Evolutionary conservation across 257 asterid genomes (phyloP).

Genomic region (Eustoma russellianum): DNA sequence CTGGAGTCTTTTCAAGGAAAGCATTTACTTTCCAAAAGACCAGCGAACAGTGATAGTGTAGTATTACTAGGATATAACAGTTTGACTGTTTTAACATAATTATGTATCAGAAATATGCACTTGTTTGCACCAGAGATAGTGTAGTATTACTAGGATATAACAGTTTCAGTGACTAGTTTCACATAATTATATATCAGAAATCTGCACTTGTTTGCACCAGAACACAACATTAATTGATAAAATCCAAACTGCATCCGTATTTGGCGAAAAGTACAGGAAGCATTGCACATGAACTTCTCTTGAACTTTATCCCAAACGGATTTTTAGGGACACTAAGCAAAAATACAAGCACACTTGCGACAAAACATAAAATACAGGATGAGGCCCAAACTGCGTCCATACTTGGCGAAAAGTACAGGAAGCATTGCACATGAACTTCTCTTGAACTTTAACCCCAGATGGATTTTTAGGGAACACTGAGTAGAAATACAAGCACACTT

Average conservation of each 20-base stretch:
- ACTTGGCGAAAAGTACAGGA: constrained; percentile 16
- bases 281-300: constrained; percentile 38
- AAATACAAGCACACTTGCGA: no score
- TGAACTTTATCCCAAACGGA: constrained; percentile 15
- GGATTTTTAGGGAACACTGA: not conserved
- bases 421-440: constrained; percentile 35
- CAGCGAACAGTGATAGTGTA: no score
- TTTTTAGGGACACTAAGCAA: not conserved
- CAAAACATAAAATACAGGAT: no score
- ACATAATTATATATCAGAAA: not conserved
- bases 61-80: not conserved
- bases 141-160: not conserved
- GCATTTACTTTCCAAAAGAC: not conserved
- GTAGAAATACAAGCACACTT: no score
- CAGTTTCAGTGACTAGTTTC: not conserved
- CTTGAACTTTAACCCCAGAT: constrained; percentile 22
- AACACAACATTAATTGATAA: not conserved
- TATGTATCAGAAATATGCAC: not conserved
- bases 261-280: constrained; percentile 20
- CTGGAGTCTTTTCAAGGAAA: not conserved
- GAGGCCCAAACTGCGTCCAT: constrained; percentile 7
- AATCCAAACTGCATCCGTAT: not conserved
- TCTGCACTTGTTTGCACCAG: not conserved
- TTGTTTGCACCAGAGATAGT: no score
- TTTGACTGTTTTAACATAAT: not conserved